A percentile compares a stretch with the other conserved stretches of the same genome.
Conservation (phyloP, 257 asterid genomes). For the Pogostemon cablin region DNA sequence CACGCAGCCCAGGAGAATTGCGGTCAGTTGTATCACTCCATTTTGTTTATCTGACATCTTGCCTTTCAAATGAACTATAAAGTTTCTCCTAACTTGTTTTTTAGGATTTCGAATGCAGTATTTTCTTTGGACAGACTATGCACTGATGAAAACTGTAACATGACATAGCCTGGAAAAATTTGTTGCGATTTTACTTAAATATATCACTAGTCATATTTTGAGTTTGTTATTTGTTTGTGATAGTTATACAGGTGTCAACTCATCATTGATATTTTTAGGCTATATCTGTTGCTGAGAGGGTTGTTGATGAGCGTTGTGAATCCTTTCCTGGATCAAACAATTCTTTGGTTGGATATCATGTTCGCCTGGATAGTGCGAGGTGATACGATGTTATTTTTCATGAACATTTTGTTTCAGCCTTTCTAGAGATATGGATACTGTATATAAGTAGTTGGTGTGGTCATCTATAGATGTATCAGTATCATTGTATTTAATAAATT, state of each 20-base stretch:
- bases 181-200: neutral
- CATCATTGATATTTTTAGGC: constrained; percentile 55
- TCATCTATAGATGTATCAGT: constrained; percentile 8
- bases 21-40: constrained; percentile 59
- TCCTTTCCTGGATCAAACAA: constrained; percentile 86
- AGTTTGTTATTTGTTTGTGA: constrained; percentile 8
- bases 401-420: constrained; percentile 27
- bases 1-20: constrained; percentile 99
- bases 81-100: constrained; percentile 12
- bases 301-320: constrained; percentile 94
- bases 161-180: neutral
- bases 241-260: constrained; percentile 26
- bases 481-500: neutral
- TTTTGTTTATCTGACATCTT: constrained; percentile 12
- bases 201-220: constrained; percentile 13
- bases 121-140: no score
- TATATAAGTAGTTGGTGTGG: constrained; percentile 31
- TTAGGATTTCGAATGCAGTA: neutral
- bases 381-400: constrained; percentile 38
- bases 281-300: constrained; percentile 95
- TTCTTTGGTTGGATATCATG: constrained; percentile 97
- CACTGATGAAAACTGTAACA: no score
- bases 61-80: neutral
- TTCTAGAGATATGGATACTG: constrained; percentile 10
- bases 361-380: constrained; percentile 99